Conservation (phyloP, 2,329 filamentous ascomycete species). For the Xylariaceae sp. region DNA sequence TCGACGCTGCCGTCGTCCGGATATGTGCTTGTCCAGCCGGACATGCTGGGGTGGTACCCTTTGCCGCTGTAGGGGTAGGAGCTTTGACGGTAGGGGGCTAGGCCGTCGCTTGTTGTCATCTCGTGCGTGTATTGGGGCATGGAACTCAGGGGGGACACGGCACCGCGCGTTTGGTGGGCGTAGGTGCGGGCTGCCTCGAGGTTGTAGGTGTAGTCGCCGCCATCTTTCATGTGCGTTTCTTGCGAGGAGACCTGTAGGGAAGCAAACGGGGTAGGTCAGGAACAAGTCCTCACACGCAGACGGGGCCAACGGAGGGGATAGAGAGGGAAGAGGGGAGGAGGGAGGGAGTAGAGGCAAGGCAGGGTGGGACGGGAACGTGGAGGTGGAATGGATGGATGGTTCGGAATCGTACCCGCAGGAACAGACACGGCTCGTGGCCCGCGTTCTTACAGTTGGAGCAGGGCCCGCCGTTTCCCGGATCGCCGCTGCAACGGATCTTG, state of each 20-base stretch:
- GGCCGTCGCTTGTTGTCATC: slow-evolving; percentile 30
- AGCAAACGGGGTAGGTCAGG: slow-evolving; percentile 4
- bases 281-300: not conserved
- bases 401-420: slow-evolving; percentile 60
- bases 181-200: slow-evolving; percentile 34
- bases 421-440: slow-evolving; percentile 66
- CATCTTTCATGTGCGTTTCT: slow-evolving; percentile 34
- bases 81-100: slow-evolving; percentile 33
- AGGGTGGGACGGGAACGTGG: not conserved
- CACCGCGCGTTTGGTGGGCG: slow-evolving; percentile 28
- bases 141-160: slow-evolving; percentile 28
- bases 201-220: slow-evolving; percentile 34
- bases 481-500: slow-evolving; percentile 92
- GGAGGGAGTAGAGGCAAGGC: slow-evolving; percentile 1
- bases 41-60: slow-evolving; percentile 33
- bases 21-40: slow-evolving; percentile 35
- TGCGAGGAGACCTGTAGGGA: slow-evolving; percentile 35
- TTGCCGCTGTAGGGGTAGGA: slow-evolving; percentile 32
- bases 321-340: too few species aligned
- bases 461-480: slow-evolving; percentile 67
- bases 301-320: slow-evolving; percentile 6
- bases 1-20: slow-evolving; percentile 35
- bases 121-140: slow-evolving; percentile 34
- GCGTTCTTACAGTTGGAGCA: slow-evolving; percentile 80
- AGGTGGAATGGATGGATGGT: not conserved